These are phyloP conservation scores for Xylaria sp. DNA, from an alignment of 2,329 filamentous ascomycete genomes.

Conservation along the genomic window DNA sequence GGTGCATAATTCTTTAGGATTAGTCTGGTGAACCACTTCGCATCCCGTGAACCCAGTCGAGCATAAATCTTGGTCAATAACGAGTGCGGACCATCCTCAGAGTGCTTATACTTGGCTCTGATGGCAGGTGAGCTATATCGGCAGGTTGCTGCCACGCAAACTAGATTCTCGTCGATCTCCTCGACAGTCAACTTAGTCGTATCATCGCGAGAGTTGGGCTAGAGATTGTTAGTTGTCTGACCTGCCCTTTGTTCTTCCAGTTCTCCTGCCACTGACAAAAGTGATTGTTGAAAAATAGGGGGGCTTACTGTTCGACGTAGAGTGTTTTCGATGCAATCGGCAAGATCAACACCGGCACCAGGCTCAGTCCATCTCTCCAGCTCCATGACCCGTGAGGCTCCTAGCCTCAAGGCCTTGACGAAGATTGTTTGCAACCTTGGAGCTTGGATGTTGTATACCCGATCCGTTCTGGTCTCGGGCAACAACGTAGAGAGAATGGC, in stretches of 20 bases:
- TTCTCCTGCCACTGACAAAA: not conserved
- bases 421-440: conserved; percentile 61
- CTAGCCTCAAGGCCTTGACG: conserved; percentile 59
- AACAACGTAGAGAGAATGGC: conserved; percentile 72
- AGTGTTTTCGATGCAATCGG: conserved; percentile 62
- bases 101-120: conserved; percentile 34
- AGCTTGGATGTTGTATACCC: conserved; percentile 68
- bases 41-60: conserved; percentile 60
- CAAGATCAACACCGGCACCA: conserved; percentile 60
- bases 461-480: conserved; percentile 69
- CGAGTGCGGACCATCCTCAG: conserved; percentile 34
- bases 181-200: conserved; percentile 56
- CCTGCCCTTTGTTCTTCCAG: not conserved
- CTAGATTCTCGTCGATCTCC: conserved; percentile 63
- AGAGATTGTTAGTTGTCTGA: conserved; percentile 1
- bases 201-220: conserved; percentile 42
- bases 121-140: conserved; percentile 65
- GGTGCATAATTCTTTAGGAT: conserved; percentile 72
- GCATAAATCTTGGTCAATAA: conserved; percentile 53
- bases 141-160: conserved; percentile 61
- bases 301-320: conserved; percentile 54
- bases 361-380: conserved; percentile 58
- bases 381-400: conserved; percentile 53
- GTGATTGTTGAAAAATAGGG: not conserved
- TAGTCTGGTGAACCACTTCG: conserved; percentile 82